Percentiles rank a stretch among this genome's conserved stretches.
Conservation (phyloP, 768 basidiomycete genomes). For the Mrakia gelida region DNA sequence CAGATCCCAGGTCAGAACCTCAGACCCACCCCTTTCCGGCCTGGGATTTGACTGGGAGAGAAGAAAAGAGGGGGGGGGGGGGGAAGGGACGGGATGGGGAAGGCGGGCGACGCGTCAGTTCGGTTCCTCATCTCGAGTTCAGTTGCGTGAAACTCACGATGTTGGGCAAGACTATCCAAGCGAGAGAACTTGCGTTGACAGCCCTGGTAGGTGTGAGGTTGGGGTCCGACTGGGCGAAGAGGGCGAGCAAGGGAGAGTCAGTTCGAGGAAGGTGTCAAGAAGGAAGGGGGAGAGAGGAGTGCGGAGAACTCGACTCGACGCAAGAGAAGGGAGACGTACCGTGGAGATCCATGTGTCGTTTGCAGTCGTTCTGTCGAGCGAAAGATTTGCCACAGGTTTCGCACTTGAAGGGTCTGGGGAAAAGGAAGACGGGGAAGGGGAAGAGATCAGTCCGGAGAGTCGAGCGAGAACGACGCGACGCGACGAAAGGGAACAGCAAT, state of each 20-base stretch:
- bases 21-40: slow-evolving; percentile 68
- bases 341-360: slow-evolving; percentile 90
- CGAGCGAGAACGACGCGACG: not conserved
- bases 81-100: too few relatives aligned
- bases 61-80: too few relatives aligned
- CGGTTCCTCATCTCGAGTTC: not conserved
- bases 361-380: slow-evolving; percentile 76
- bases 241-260: too few relatives aligned
- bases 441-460: not conserved
- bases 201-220: slow-evolving; percentile 88
- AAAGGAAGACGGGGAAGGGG: too few relatives aligned
- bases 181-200: slow-evolving; percentile 90
- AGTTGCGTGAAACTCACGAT: slow-evolving; percentile 63
- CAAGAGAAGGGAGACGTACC: too few relatives aligned
- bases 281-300: too few relatives aligned
- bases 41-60: slow-evolving; percentile 63
- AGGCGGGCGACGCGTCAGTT: not conserved
- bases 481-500: not conserved
- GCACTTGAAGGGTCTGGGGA: slow-evolving; percentile 73
- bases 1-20: not conserved
- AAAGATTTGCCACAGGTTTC: slow-evolving; percentile 79
- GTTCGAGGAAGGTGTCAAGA: too few relatives aligned
- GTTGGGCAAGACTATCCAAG: slow-evolving; percentile 90
- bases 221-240: slow-evolving; percentile 64
- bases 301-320: too few relatives aligned